Evolutionary conservation across 2,329 filamentous ascomycete species (phyloP).

Genomic region (Alternaria solani): DNA sequence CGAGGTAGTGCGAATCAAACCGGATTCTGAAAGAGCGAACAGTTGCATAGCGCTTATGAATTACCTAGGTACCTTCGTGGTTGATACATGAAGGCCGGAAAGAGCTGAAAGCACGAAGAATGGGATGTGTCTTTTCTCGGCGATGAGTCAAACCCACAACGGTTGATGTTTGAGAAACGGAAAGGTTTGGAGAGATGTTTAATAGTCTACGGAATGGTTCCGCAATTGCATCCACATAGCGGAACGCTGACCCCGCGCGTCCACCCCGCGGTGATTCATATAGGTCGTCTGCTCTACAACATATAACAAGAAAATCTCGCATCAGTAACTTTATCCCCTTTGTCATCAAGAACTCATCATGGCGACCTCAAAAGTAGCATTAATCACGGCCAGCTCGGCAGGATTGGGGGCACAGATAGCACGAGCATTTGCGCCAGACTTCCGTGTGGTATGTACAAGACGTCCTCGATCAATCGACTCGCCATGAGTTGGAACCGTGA

Average conservation of each 20-base stretch:
- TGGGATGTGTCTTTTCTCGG: background rate
- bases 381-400: conserved; percentile 60
- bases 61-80: conserved; percentile 71
- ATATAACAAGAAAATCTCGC: background rate
- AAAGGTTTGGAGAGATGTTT: background rate
- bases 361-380: conserved; percentile 55
- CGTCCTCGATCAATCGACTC: background rate
- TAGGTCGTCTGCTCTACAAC: background rate
- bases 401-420: conserved; percentile 59
- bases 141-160: background rate
- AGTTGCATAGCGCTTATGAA: conserved; percentile 68
- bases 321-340: background rate
- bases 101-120: background rate
- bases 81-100: conserved; percentile 64
- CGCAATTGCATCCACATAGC: conserved; percentile 1
- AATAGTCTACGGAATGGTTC: conserved; percentile 7
- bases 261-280: conserved; percentile 3
- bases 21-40: conserved; percentile 45
- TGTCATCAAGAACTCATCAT: conserved; percentile 22
- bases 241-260: conserved; percentile 13
- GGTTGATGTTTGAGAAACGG: no score
- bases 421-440: conserved; percentile 57
- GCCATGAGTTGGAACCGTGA: background rate
- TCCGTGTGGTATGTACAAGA: conserved; percentile 51
- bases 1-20: conserved; percentile 40